These are phyloP conservation scores for Porcisia deanei DNA, from an alignment of 208 protist genomes.

Conservation along the genomic window DNA sequence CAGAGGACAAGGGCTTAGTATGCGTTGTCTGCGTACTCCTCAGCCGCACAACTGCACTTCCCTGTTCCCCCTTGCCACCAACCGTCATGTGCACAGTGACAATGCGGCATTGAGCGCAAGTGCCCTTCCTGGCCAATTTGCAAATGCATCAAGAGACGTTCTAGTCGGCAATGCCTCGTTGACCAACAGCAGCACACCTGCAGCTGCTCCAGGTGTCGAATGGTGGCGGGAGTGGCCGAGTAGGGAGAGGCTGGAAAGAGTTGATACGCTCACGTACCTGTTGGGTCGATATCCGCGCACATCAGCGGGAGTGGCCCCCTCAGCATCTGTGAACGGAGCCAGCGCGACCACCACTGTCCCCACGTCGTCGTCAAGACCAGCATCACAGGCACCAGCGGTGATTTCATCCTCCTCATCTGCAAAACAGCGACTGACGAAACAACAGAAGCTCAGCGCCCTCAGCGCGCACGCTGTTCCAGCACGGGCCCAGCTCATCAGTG, in stretches of 20 bases:
- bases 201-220: not conserved
- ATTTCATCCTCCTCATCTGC: not conserved
- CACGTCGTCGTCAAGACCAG: not conserved
- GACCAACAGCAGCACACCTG: not conserved
- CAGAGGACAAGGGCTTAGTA: not conserved
- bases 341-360: not conserved
- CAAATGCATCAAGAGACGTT: not conserved
- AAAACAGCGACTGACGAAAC: not conserved
- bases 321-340: not conserved
- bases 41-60: not conserved
- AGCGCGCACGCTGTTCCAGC: conserved; percentile 9
- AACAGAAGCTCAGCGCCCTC: conserved; percentile 8
- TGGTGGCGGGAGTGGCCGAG: conserved; percentile 35
- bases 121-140: not conserved
- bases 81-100: not conserved
- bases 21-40: not conserved
- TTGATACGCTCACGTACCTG: conserved; percentile 46
- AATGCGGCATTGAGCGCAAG: not conserved
- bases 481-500: not conserved
- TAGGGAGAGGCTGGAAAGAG: conserved; percentile 20
- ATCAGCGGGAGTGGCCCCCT: not conserved
- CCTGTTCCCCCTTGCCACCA: not conserved
- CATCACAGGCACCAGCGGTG: not conserved
- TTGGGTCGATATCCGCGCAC: conserved; percentile 38
- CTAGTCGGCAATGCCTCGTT: not conserved